These are phyloP conservation scores for Pseudoturritis turrita DNA, from an alignment of 345 rosid species.

Conservation along the genomic window DNA sequence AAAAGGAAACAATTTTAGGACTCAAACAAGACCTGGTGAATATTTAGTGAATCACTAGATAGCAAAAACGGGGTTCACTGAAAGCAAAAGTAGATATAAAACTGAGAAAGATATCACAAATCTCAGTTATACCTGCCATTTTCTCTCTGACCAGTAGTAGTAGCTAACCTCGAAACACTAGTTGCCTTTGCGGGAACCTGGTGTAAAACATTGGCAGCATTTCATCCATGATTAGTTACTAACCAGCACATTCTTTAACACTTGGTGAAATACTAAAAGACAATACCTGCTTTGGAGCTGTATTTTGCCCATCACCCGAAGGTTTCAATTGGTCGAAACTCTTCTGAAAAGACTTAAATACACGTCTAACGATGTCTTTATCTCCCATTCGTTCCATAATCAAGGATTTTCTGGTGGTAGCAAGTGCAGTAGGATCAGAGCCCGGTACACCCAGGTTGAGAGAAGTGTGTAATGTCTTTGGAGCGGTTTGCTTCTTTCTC, in stretches of 20 bases:
- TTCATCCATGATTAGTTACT: neutral
- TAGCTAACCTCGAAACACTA: conserved; percentile 31
- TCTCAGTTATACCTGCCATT: conserved; percentile 11
- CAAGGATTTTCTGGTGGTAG: conserved; percentile 49
- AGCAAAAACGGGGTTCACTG: neutral
- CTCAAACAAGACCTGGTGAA: neutral
- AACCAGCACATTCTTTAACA: neutral
- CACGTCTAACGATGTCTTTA: conserved; percentile 78
- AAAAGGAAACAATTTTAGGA: neutral
- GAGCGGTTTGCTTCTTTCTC: conserved; percentile 49
- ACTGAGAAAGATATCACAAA: conserved; percentile 1
- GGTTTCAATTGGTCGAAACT: conserved; percentile 23
- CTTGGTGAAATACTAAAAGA: neutral
- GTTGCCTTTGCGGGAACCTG: conserved; percentile 27
- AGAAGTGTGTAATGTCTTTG: conserved; percentile 60
- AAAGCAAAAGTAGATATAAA: neutral
- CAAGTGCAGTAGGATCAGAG: conserved; percentile 30
- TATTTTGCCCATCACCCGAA: neutral
- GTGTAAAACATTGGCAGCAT: neutral
- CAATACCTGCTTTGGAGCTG: conserved; percentile 19
- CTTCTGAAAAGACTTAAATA: conserved; percentile 66
- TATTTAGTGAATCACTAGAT: neutral
- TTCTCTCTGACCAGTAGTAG: neutral
- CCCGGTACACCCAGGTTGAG: conserved; percentile 38
- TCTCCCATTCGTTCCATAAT: conserved; percentile 87